Conservation (phyloP, 805 yeast species). For the Metschnikowia sp. region DNA sequence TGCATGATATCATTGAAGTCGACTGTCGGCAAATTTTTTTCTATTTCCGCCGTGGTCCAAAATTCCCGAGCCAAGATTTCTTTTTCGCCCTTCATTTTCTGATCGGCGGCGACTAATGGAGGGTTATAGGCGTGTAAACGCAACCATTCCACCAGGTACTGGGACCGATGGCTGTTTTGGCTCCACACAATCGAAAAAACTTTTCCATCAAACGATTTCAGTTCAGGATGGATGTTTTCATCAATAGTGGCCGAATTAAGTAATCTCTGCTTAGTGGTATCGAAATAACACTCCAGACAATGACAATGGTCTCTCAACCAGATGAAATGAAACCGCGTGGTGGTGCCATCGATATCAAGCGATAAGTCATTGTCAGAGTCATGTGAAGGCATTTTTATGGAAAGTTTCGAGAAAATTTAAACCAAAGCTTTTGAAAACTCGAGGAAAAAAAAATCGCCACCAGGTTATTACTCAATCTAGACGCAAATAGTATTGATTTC, state of each 20-base stretch:
- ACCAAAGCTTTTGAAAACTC: no score
- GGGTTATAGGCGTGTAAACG: slow-evolving; percentile 52
- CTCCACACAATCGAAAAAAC: slow-evolving; percentile 35
- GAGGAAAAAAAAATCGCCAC: no score
- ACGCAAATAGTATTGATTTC: no score
- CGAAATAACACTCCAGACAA: slow-evolving; percentile 52
- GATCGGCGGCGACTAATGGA: slow-evolving; percentile 31
- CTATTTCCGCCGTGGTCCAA: slow-evolving; percentile 47
- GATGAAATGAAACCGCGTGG: slow-evolving; percentile 29
- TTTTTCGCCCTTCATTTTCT: slow-evolving; percentile 26
- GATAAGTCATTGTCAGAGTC: slow-evolving; percentile 1
- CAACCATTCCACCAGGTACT: slow-evolving; percentile 42
- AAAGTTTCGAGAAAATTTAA: no score
- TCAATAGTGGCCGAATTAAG: slow-evolving; percentile 49
- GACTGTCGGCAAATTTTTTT: slow-evolving; percentile 43
- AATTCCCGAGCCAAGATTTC: slow-evolving; percentile 28
- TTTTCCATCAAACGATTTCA: slow-evolving; percentile 12
- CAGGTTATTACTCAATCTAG: no score
- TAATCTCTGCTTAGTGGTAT: slow-evolving; percentile 56
- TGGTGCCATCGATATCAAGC: slow-evolving; percentile 9
- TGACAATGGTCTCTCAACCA: slow-evolving; percentile 69
- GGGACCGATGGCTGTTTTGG: slow-evolving; percentile 36
- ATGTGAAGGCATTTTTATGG: no score
- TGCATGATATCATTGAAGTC: slow-evolving; percentile 46
- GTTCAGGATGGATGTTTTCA: slow-evolving; percentile 25